Evolutionary conservation across 2,329 filamentous ascomycete genomes (phyloP).

Genomic region (Aureobasidium leucospermi): DNA sequence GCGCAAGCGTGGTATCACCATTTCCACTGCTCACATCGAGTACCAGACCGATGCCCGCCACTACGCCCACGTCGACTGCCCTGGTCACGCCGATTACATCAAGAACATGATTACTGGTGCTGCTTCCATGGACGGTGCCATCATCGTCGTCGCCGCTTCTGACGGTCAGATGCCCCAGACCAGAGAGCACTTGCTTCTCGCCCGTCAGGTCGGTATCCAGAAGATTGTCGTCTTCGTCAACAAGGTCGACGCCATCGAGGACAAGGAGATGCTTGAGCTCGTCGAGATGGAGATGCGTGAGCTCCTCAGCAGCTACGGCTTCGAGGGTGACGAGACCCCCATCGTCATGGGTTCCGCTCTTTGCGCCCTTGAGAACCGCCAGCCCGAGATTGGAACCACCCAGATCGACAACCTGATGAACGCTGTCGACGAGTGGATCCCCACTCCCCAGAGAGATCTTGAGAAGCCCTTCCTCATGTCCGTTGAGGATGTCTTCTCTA

Average conservation of each 20-base stretch:
- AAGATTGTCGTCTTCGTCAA: constrained; percentile 99
- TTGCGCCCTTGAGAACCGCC: constrained; percentile 81
- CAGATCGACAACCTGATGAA: constrained; percentile 90
- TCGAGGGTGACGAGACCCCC: constrained; percentile 95
- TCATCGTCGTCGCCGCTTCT: constrained; percentile 96
- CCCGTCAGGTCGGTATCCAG: constrained; percentile 96
- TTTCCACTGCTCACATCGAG: constrained; percentile 96
- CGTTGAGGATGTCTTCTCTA: constrained; percentile 62
- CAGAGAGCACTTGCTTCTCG: constrained; percentile 93
- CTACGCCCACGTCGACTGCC: constrained; percentile 99
- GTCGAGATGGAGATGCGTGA: constrained; percentile 99
- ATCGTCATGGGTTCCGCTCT: constrained; percentile 96
- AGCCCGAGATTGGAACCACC: constrained; percentile 74
- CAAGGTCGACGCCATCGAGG: constrained; percentile 96
- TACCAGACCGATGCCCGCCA: constrained; percentile 90
- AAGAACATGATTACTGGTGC: constrained; percentile 99
- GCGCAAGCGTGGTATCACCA: constrained; percentile 99
- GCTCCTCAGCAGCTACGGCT: constrained; percentile 83
- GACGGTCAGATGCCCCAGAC: constrained; percentile 99
- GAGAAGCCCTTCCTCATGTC: constrained; percentile 99
- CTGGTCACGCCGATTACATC: constrained; percentile 99
- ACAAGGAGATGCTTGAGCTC: constrained; percentile 98
- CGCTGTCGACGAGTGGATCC: constrained; percentile 93
- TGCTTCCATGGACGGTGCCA: constrained; percentile 97
- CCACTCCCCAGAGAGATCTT: constrained; percentile 83